phyloP scores from a whole-genome alignment of 805 yeast genomes.

The Nakazawaea wyomingensis region DNA sequence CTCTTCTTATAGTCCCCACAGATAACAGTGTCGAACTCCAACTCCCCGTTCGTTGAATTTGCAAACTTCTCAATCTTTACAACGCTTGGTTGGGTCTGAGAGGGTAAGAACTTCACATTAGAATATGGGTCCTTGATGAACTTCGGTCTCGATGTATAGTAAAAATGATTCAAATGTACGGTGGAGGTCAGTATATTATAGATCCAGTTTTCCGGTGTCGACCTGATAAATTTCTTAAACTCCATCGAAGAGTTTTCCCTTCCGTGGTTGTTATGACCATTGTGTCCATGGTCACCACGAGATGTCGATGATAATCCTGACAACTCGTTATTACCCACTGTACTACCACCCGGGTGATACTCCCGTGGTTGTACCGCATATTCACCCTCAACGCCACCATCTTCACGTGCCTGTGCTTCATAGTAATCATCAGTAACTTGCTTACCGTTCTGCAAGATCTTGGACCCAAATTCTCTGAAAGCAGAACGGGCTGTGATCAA shows the following conservation, averaged over 20 bases:
- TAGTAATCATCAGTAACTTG: slow-evolving; percentile 86
- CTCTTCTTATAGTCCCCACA: slow-evolving; percentile 41
- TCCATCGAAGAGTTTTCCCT: slow-evolving; percentile 16
- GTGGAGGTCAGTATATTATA: slow-evolving; percentile 79
- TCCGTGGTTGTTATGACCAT: background rate
- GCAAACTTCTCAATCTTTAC: slow-evolving; percentile 27
- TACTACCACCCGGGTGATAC: slow-evolving; percentile 9
- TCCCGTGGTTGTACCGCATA: slow-evolving; percentile 53
- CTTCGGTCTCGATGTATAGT: slow-evolving; percentile 53
- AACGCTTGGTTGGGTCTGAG: slow-evolving; percentile 64
- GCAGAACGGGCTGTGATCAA: slow-evolving; percentile 87
- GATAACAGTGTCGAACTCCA: slow-evolving; percentile 44
- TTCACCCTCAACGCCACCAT: slow-evolving; percentile 68
- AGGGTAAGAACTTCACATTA: slow-evolving; percentile 73
- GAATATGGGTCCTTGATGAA: slow-evolving; percentile 74
- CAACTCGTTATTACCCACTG: slow-evolving; percentile 7
- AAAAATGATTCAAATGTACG: slow-evolving; percentile 59
- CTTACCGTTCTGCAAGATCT: slow-evolving; percentile 72
- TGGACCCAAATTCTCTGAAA: slow-evolving; percentile 88
- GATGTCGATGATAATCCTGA: background rate
- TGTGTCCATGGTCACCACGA: slow-evolving; percentile 2
- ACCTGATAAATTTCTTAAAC: slow-evolving; percentile 14
- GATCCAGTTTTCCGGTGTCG: slow-evolving; percentile 69
- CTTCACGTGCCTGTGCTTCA: slow-evolving; percentile 50
- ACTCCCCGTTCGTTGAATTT: slow-evolving; percentile 22